Evolutionary conservation across 78 protist species (phyloP).

Genomic region (Bigelowiella natans): DNA sequence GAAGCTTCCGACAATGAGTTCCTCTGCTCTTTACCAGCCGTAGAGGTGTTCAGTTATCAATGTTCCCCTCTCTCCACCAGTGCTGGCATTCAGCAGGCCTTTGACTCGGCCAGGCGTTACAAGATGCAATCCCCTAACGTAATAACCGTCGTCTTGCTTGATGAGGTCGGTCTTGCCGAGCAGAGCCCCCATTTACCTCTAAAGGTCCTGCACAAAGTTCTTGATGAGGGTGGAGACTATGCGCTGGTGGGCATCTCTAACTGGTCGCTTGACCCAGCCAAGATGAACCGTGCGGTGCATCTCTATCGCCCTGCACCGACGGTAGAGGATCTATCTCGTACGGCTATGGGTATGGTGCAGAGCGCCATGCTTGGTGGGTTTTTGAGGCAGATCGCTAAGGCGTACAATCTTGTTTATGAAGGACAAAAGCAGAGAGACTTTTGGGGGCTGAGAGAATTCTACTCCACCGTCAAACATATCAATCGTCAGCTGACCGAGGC

Average conservation of each 20-base stretch:
- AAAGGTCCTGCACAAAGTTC: conserved; percentile 50
- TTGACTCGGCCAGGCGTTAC: not conserved
- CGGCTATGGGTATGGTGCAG: conserved; percentile 3
- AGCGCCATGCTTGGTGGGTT: not conserved
- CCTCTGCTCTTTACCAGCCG: not conserved
- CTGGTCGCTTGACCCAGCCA: conserved; percentile 63
- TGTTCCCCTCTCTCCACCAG: conserved; percentile 12
- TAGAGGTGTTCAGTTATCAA: not conserved
- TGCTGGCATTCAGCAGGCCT: not conserved
- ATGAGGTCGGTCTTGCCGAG: conserved; percentile 11
- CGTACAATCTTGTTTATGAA: not conserved
- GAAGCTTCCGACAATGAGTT: not conserved
- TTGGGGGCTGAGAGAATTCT: conserved; percentile 12
- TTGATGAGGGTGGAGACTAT: conserved; percentile 27
- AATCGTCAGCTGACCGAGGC: not conserved
- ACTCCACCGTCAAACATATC: not conserved
- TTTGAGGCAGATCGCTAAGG: not conserved
- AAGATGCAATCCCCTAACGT: not conserved
- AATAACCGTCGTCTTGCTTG: not conserved
- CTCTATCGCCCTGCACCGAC: conserved; percentile 28
- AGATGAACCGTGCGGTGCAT: conserved; percentile 48
- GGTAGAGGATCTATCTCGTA: not conserved
- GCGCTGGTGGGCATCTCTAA: conserved; percentile 58
- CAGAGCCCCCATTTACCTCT: conserved; percentile 40
- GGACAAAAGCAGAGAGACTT: not conserved